Percentiles rank a stretch among this genome's conserved stretches.
These are phyloP conservation scores for Talaromyces verruculosus DNA, from an alignment of 2,329 filamentous ascomycete genomes.

Conservation along the genomic window DNA sequence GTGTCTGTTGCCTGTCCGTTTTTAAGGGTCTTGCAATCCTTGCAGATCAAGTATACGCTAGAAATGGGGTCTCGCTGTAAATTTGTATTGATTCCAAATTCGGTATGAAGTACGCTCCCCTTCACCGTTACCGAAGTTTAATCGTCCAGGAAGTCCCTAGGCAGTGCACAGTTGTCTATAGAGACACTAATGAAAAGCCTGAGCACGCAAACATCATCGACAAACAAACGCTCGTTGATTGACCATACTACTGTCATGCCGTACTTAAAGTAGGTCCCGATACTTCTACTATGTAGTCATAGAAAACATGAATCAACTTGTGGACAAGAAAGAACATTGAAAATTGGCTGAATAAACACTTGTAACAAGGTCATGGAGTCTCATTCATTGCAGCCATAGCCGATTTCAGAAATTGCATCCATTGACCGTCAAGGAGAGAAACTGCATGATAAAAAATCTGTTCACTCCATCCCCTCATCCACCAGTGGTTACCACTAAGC, in stretches of 20 bases:
- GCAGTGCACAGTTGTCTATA: background rate
- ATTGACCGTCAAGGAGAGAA: slow-evolving; percentile 16
- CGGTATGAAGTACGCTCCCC: slow-evolving; percentile 2
- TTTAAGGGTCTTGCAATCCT: background rate
- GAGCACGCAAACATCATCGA: background rate
- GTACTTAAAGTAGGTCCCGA: background rate
- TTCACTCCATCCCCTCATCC: slow-evolving; percentile 20
- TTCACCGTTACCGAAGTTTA: background rate
- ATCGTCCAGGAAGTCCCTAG: background rate
- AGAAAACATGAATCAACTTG: background rate
- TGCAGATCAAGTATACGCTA: background rate
- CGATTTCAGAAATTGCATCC: slow-evolving; percentile 11
- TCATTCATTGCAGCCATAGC: slow-evolving; percentile 12
- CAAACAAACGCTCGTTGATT: background rate
- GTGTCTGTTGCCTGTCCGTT: background rate
- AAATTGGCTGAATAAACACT: background rate
- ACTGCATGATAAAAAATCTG: slow-evolving; percentile 13
- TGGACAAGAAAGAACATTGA: background rate
- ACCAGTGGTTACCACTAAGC: slow-evolving; percentile 14
- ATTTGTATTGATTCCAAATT: background rate
- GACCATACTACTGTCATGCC: background rate
- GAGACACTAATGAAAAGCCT: background rate
- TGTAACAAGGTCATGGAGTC: slow-evolving; percentile 1
- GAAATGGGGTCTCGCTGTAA: background rate
- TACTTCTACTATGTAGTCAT: background rate